Conservation (phyloP, 163 green algal species). For the Chloromonas sp. region DNA sequence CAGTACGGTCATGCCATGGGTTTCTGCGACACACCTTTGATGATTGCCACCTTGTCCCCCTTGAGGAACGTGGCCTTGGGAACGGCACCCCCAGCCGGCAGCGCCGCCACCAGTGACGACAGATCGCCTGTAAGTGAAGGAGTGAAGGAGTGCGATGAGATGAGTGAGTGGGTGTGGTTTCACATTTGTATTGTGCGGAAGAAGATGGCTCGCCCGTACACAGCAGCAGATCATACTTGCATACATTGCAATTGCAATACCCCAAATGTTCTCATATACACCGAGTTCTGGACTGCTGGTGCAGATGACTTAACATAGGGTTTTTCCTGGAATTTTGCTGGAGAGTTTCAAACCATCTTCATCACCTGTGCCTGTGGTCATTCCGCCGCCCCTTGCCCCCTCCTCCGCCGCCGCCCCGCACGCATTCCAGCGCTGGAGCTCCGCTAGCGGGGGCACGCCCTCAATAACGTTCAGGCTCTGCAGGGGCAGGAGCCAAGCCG, state of each 20-base stretch:
- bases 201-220: too few species aligned
- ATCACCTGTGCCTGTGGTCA: not conserved
- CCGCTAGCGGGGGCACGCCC: conserved; percentile 69
- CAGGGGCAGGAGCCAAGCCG: not conserved
- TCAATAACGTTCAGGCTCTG: conserved; percentile 43
- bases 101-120: conserved; percentile 28
- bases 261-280: too few species aligned
- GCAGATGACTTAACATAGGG: too few species aligned
- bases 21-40: conserved; percentile 1
- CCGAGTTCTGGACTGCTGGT: too few species aligned
- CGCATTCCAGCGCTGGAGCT: conserved; percentile 82
- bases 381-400: conserved; percentile 9
- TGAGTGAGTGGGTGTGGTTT: too few species aligned
- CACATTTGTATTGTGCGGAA: too few species aligned
- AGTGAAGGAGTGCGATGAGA: too few species aligned
- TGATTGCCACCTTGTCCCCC: conserved; percentile 53
- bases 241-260: too few species aligned
- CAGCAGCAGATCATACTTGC: too few species aligned
- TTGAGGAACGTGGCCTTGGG: conserved; percentile 45
- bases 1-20: too few species aligned
- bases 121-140: conserved; percentile 29
- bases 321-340: too few species aligned
- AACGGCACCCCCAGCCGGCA: conserved; percentile 10
- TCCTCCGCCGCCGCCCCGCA: conserved; percentile 29
- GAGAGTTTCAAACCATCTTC: too few species aligned